These are phyloP conservation scores for Starmerella apis DNA, from an alignment of 805 yeast genomes.

Conservation along the genomic window DNA sequence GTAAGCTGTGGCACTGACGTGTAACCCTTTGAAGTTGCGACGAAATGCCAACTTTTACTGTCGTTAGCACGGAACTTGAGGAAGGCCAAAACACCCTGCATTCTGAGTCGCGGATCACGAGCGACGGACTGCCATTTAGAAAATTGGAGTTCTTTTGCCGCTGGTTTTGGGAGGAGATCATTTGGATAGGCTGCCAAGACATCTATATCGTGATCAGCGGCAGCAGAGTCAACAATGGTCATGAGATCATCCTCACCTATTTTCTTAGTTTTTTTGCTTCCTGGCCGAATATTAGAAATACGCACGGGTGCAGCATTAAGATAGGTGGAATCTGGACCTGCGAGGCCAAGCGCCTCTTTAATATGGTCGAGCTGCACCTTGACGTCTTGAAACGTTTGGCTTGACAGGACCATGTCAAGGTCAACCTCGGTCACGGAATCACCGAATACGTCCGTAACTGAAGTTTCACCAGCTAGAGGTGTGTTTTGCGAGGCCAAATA, in stretches of 20 bases:
- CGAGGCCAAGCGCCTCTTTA: slow-evolving; percentile 49
- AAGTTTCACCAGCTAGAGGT: slow-evolving; percentile 32
- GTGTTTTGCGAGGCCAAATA: slow-evolving; percentile 33
- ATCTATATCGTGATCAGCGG: background rate
- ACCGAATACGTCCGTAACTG: background rate
- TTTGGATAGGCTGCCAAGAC: slow-evolving; percentile 17
- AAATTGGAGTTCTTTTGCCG: slow-evolving; percentile 49
- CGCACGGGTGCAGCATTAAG: slow-evolving; percentile 35
- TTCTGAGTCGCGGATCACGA: slow-evolving; percentile 37
- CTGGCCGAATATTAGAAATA: slow-evolving; percentile 18
- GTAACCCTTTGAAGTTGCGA: slow-evolving; percentile 72
- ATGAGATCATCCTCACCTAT: slow-evolving; percentile 11
- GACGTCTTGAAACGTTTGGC: slow-evolving; percentile 53
- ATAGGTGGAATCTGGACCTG: slow-evolving; percentile 41
- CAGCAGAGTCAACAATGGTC: slow-evolving; percentile 12
- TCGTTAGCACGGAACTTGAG: slow-evolving; percentile 68
- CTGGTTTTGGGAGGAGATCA: slow-evolving; percentile 27
- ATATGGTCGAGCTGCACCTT: slow-evolving; percentile 52
- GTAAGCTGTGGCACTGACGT: slow-evolving; percentile 57
- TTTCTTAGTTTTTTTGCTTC: slow-evolving; percentile 18
- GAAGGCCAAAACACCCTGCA: slow-evolving; percentile 72
- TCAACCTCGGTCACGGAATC: slow-evolving; percentile 27
- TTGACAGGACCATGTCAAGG: slow-evolving; percentile 41
- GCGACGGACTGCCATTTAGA: slow-evolving; percentile 87
- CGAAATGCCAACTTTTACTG: slow-evolving; percentile 65